Evolutionary conservation across 2,329 filamentous ascomycete genomes (phyloP).

Genomic region (Botrytis paeoniae): DNA sequence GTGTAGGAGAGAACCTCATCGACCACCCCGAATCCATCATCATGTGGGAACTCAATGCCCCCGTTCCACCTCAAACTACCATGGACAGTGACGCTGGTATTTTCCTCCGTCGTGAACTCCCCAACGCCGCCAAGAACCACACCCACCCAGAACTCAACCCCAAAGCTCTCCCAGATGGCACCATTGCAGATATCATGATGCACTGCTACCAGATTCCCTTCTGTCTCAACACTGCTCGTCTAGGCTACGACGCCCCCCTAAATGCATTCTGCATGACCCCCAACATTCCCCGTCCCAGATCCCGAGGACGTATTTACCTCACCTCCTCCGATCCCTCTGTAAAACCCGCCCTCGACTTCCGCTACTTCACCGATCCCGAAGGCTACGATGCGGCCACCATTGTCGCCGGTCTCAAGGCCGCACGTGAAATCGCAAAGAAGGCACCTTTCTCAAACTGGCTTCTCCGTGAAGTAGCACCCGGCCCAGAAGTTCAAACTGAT

Average conservation of each 20-base stretch:
- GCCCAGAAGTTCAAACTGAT: slow-evolving; percentile 58
- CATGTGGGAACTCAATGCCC: slow-evolving; percentile 47
- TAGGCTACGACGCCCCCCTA: slow-evolving; percentile 59
- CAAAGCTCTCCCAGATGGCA: slow-evolving; percentile 57
- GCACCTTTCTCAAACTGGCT: slow-evolving; percentile 44
- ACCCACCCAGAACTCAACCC: slow-evolving; percentile 43
- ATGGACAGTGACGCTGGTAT: slow-evolving; percentile 53
- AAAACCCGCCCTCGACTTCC: slow-evolving; percentile 51
- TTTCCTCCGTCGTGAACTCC: slow-evolving; percentile 75
- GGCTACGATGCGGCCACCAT: slow-evolving; percentile 53
- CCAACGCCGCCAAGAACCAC: slow-evolving; percentile 57
- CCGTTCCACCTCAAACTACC: slow-evolving; percentile 40
- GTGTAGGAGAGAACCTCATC: slow-evolving; percentile 40
- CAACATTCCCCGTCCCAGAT: slow-evolving; percentile 60
- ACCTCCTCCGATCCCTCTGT: slow-evolving; percentile 42
- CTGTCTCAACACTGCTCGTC: slow-evolving; percentile 76
- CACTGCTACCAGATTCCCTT: slow-evolving; percentile 97
- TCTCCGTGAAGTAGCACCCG: slow-evolving; percentile 41
- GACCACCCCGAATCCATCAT: slow-evolving; percentile 45
- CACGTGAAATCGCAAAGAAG: slow-evolving; percentile 38
- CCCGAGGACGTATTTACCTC: slow-evolving; percentile 59
- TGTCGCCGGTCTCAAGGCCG: slow-evolving; percentile 41
- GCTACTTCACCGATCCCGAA: slow-evolving; percentile 53
- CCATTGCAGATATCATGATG: slow-evolving; percentile 88
- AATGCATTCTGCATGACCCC: slow-evolving; percentile 55